Base-by-base conservation (phyloP, 2,329 filamentous ascomycete genomes). In the Fusarium sp. region DNA sequence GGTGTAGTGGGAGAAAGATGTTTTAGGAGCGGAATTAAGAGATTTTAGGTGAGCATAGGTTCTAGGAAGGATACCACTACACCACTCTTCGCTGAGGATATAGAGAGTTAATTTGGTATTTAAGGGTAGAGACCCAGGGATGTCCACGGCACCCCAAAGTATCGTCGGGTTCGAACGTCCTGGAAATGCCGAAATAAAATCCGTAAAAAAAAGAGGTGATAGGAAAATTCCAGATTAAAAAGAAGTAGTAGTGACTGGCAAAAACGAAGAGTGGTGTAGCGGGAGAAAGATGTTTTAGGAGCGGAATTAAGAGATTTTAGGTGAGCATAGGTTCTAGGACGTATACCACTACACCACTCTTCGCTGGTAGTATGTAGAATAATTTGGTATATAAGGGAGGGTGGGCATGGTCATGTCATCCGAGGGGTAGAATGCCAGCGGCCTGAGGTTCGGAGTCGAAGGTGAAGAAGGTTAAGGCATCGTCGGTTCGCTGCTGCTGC, bases 311-410 rank as follows among this genome's bases (percentile, higher is more conserved):
- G 33, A 35, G 15, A 35, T 35, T 52, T 4, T 21, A 46, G 45
- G 50, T 29, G 36, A 36, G 18, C 23, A 5, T 54, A 43, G 40
- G 49, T 25, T 41, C 15, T 20, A 47, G 40, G 29, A 35, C 21
- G 41, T 14, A 27, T n/a, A 53, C 50, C 50, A 47, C 41, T 48
- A 27, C 50, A 53, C 50, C 50, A 53, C 50, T 48, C 50, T 37
- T 48, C 50, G 41, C 11, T 29, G 20, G 10, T n/a, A 8, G n/a
- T 36, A 48, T 29, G 15, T 1, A n/a, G 6, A 11, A n/a, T 9
- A 14, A 11, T 53, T 37, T 20, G 18, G 6, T 21, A 53, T 48
- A 27, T 29, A 18, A 53, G 23, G 18, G 49, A 53, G 23, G 18
- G 49, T 33, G 33, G 13, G 10, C 27, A 25, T 25, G 39, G 13